phyloP scores from a whole-genome alignment of 257 asterid genomes.

The Pogostemon cablin region DNA sequence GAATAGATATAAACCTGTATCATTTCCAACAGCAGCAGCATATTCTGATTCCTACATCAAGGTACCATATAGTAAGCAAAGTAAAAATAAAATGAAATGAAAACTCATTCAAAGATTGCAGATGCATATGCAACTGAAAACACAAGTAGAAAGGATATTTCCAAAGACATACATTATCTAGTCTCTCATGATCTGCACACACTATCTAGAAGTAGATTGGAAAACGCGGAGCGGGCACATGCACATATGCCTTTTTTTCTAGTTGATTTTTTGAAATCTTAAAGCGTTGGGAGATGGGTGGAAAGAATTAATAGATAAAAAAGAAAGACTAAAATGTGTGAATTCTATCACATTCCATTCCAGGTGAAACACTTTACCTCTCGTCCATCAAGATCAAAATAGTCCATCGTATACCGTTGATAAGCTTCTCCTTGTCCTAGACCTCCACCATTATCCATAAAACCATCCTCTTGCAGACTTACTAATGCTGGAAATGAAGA shows the following conservation, averaged over 20 bases:
- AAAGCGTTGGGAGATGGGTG: too few relatives aligned
- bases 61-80: constrained; percentile 8
- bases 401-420: constrained; percentile 38
- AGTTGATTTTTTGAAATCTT: too few relatives aligned
- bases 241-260: too few relatives aligned
- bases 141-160: neutral
- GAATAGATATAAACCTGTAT: constrained; percentile 64
- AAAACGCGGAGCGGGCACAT: too few relatives aligned
- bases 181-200: neutral
- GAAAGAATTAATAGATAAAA: neutral
- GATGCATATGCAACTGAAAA: constrained; percentile 16
- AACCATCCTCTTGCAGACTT: constrained; percentile 36
- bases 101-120: neutral
- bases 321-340: neutral
- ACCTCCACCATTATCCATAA: constrained; percentile 44
- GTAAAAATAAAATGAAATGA: neutral
- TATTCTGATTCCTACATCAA: constrained; percentile 61
- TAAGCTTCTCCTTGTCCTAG: constrained; percentile 42
- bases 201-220: too few relatives aligned
- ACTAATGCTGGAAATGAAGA: constrained; percentile 32
- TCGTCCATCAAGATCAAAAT: constrained; percentile 43
- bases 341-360: constrained; percentile 2
- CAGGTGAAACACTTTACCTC: constrained; percentile 49
- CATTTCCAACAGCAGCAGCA: constrained; percentile 53
- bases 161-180: neutral